Evolutionary conservation across 441 rosid species (phyloP).

Genomic region (California macrophylla): DNA sequence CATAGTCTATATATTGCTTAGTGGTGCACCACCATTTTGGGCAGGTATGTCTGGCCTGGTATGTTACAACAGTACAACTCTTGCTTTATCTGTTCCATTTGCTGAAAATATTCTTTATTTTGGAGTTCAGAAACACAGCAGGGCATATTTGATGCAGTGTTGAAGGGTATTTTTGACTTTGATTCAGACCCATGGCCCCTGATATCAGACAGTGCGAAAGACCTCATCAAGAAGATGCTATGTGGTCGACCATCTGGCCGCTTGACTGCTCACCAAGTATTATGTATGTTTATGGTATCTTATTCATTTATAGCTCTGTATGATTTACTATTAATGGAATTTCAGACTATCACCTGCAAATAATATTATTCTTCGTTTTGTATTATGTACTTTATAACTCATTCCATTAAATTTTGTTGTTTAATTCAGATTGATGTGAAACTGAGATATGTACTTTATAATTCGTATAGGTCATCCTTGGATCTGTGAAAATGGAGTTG

Average conservation of each 20-base stretch:
- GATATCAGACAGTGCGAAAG: slow-evolving; percentile 74
- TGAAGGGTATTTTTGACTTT: slow-evolving; percentile 82
- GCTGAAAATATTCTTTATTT: background rate
- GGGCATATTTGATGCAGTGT: slow-evolving; percentile 93
- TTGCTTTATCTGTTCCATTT: slow-evolving; percentile 15
- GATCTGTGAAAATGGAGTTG: slow-evolving; percentile 97
- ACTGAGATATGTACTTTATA: background rate
- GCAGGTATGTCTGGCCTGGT: slow-evolving; percentile 40
- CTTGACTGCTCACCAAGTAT: slow-evolving; percentile 78
- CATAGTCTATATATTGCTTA: slow-evolving; percentile 68
- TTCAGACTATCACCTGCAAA: background rate
- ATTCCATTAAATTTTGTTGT: background rate
- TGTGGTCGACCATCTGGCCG: slow-evolving; percentile 71
- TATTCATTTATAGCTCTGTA: background rate
- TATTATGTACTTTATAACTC: background rate
- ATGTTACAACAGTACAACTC: background rate
- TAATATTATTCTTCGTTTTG: background rate
- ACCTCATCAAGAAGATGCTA: slow-evolving; percentile 81
- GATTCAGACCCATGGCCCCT: slow-evolving; percentile 88
- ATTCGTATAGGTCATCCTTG: slow-evolving; percentile 76
- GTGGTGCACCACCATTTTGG: slow-evolving; percentile 98
- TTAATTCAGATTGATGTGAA: background rate
- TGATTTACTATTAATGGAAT: background rate
- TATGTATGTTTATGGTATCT: slow-evolving; percentile 38
- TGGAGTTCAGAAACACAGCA: slow-evolving; percentile 70